Evolutionary conservation across 2,329 filamentous ascomycete genomes (phyloP).

Genomic region (Decorospora gaudefroyi): DNA sequence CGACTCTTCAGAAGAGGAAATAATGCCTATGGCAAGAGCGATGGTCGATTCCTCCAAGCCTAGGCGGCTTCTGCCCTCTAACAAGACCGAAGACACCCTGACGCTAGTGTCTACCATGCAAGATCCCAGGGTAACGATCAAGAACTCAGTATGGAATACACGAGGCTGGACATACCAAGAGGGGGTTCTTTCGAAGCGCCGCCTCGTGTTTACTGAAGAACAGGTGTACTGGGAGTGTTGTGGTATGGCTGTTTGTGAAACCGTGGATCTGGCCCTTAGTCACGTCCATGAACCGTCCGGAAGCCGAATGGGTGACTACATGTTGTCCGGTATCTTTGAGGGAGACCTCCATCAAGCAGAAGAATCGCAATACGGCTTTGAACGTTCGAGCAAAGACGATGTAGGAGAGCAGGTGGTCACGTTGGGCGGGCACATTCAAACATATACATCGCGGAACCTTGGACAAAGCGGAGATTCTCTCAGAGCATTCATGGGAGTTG

Average conservation of each 20-base stretch:
- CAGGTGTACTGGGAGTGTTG: slow-evolving; percentile 5
- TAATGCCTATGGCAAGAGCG: background rate
- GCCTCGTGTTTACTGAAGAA: slow-evolving; percentile 2
- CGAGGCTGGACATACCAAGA: slow-evolving; percentile 10
- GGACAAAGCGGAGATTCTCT: background rate
- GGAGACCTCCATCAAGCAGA: slow-evolving; percentile 1
- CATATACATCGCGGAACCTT: slow-evolving; percentile 2
- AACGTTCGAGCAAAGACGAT: background rate
- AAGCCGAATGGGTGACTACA: slow-evolving; percentile 2
- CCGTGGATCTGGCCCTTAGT: background rate
- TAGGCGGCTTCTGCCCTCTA: background rate
- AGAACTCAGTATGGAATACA: slow-evolving; percentile 3
- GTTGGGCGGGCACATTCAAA: slow-evolving; percentile 1
- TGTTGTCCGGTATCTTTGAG: slow-evolving; percentile 5
- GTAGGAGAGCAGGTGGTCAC: slow-evolving; percentile 2
- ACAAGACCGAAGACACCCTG: background rate
- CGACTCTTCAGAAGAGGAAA: background rate
- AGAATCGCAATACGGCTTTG: slow-evolving; percentile 3
- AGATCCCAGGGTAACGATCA: slow-evolving; percentile 1
- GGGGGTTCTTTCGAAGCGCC: slow-evolving; percentile 1
- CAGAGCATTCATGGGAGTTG: slow-evolving; percentile 5
- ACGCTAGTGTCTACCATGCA: slow-evolving; percentile 2
- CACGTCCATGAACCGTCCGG: slow-evolving; percentile 1
- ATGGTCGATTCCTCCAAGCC: background rate
- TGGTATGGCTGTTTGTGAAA: slow-evolving; percentile 5